Base-by-base conservation (phyloP, 192 early-diverging fungal species). In the Lobosporangium transversale region DNA sequence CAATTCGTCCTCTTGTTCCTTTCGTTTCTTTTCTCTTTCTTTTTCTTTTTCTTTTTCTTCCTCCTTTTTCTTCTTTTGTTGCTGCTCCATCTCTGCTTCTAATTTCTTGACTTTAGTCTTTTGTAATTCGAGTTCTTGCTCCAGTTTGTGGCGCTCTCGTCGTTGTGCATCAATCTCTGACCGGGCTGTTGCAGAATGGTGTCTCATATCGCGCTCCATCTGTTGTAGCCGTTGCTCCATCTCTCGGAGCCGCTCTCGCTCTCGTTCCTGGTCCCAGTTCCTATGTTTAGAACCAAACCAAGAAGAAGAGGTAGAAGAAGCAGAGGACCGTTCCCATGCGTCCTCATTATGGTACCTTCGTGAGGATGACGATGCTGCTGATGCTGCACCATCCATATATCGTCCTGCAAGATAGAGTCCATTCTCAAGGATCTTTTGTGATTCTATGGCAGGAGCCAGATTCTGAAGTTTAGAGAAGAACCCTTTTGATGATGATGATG, bases 201-300 rank as follows among this genome's bases (percentile, higher is more conserved):
- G 58, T 4, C 43, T 31, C 58, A 76, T 61, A 26, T 76, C 64
- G 18, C 40, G 58, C 36, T 76, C 73, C 73, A 76, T 76, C 48
- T 62, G 64, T 15, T 31, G 24, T 20, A 76, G 30, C 17, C 59
- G 43, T 3, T 60, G 26, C 26, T 76, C 73, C 58, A 76, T 59
- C 21, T 66, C 73, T 21, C 32, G 23, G 8, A 76, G 9, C 11
- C 64, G 63, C 10, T 54, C 57, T 14, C 45, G 57, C 32, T 76
- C 73, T 12, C 58, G 73, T 14, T 76, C 52, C 24, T 43, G 43
- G n/a, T 61, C 29, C 12, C 29, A 43, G 32, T 45, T n/a, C 24
- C 29, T 4, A 11, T 26, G 48, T 14, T 14, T 14, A 26, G 21
- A 27, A 45, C 58, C 53, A 35, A 62, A 70, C 68, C 68, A 70